Percentiles rank a stretch among this genome's conserved stretches.
phyloP scores from a whole-genome alignment of 2,329 filamentous ascomycete genomes.

The Trichoderma hamatum region DNA sequence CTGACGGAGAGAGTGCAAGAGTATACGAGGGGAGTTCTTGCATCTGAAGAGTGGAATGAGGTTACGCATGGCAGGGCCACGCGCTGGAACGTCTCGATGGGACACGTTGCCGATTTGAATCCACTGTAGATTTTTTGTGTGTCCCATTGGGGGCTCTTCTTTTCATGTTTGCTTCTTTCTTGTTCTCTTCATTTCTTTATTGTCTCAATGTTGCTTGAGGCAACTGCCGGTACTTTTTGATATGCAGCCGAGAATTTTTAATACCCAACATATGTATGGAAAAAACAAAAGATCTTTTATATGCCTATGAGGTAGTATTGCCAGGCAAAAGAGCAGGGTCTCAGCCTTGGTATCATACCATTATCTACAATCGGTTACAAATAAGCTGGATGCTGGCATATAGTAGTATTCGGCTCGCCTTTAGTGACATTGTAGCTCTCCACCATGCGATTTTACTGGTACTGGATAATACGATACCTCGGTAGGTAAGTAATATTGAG shows the following conservation, averaged over 20 bases:
- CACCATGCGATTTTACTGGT: neutral
- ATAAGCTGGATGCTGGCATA: neutral
- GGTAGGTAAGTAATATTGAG: neutral
- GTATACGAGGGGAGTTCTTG: constrained; percentile 32
- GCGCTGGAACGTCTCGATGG: constrained; percentile 32
- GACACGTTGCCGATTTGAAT: constrained; percentile 31
- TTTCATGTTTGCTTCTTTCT: too few relatives aligned
- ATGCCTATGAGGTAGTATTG: neutral
- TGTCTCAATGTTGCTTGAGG: neutral
- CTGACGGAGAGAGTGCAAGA: constrained; percentile 31
- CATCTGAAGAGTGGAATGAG: constrained; percentile 35
- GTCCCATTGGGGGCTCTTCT: neutral
- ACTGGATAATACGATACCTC: neutral
- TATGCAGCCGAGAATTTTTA: neutral
- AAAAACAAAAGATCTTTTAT: neutral
- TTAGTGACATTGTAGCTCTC: neutral
- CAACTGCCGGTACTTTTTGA: neutral
- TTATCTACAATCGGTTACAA: neutral
- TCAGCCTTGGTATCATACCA: neutral
- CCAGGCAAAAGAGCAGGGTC: neutral
- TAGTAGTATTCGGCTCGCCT: neutral
- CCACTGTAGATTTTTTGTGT: constrained; percentile 24
- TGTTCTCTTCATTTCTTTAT: too few relatives aligned
- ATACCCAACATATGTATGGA: neutral
- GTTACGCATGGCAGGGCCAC: constrained; percentile 36